phyloP scores from a whole-genome alignment of 225 moss, liverwort and hornwort genomes.

The Straminergon stramineum region DNA sequence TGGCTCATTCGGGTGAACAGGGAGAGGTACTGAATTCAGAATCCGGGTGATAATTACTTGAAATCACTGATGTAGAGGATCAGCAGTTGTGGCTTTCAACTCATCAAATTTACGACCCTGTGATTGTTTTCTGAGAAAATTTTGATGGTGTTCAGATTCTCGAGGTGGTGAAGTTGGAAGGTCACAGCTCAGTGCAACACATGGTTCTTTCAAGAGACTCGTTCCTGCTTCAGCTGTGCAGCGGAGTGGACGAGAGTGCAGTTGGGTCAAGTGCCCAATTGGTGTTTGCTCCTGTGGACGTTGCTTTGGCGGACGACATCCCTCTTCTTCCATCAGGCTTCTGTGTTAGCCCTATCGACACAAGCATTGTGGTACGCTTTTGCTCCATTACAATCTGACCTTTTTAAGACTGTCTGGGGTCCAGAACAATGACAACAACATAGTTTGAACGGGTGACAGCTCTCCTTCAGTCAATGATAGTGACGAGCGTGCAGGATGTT shows the following conservation, averaged over 20 bases:
- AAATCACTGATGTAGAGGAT: background rate
- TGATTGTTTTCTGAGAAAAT: background rate
- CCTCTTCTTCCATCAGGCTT: constrained; percentile 58
- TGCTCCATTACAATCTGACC: background rate
- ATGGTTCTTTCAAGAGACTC: constrained; percentile 72
- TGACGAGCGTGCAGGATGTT: background rate
- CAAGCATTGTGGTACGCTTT: constrained; percentile 49
- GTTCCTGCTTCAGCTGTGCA: constrained; percentile 90
- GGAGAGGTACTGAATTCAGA: constrained; percentile 54
- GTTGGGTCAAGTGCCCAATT: constrained; percentile 91
- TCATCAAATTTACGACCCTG: background rate
- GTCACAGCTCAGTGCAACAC: constrained; percentile 76
- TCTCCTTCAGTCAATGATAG: background rate
- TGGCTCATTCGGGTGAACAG: constrained; percentile 79
- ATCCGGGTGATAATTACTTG: background rate
- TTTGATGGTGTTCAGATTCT: constrained; percentile 45
- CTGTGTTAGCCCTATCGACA: constrained; percentile 94
- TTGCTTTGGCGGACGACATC: constrained; percentile 77
- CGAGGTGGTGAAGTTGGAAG: constrained; percentile 95
- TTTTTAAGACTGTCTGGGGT: background rate
- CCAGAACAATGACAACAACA: background rate
- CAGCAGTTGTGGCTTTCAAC: background rate
- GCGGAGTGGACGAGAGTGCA: constrained; percentile 93
- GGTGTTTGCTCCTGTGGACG: constrained; percentile 94
- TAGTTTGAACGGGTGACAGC: background rate